Percentiles rank a stretch among this genome's conserved stretches.
Conservation (phyloP, 495 filamentous ascomycete species). For the Xylaria longipes region DNA sequence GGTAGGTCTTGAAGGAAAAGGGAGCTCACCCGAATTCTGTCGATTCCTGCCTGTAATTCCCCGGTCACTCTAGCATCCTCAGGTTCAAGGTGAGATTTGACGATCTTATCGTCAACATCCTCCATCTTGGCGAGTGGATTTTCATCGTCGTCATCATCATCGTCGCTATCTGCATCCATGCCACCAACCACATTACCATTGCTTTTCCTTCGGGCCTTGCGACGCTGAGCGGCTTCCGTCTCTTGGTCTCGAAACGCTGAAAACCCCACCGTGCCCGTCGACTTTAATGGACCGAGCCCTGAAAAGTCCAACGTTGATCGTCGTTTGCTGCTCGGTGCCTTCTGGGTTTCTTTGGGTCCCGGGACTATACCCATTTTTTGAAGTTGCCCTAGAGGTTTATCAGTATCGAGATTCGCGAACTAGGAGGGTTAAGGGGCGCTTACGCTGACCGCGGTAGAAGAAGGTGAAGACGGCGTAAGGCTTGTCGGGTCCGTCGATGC, state of each 20-base stretch:
- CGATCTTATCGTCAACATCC: conserved; percentile 75
- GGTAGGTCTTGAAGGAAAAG: background rate
- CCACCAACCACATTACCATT: conserved; percentile 49
- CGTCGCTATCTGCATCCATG: conserved; percentile 65
- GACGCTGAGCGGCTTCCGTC: conserved; percentile 51
- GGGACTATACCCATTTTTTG: conserved; percentile 90
- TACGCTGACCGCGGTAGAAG: conserved; percentile 95
- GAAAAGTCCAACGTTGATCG: conserved; percentile 81
- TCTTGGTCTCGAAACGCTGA: conserved; percentile 81
- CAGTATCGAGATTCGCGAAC: conserved; percentile 26
- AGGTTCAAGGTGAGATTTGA: conserved; percentile 60
- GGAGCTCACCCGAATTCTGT: conserved; percentile 83
- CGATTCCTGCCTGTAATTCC: conserved; percentile 87
- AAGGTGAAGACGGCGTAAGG: conserved; percentile 98
- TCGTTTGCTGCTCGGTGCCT: conserved; percentile 67
- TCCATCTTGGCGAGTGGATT: conserved; percentile 65
- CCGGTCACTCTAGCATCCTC: conserved; percentile 86
- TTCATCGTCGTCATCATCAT: conserved; percentile 77
- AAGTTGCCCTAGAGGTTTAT: conserved; percentile 71
- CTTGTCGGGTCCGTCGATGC: conserved; percentile 94
- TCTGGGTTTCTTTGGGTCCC: conserved; percentile 63
- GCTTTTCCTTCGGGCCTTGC: conserved; percentile 64
- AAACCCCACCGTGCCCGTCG: conserved; percentile 86
- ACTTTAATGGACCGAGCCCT: conserved; percentile 81
- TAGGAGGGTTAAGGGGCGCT: conserved; percentile 46